These are phyloP conservation scores for Umbelopsis vinacea DNA, from an alignment of 192 early-diverging fungal species.

Conservation along the genomic window DNA sequence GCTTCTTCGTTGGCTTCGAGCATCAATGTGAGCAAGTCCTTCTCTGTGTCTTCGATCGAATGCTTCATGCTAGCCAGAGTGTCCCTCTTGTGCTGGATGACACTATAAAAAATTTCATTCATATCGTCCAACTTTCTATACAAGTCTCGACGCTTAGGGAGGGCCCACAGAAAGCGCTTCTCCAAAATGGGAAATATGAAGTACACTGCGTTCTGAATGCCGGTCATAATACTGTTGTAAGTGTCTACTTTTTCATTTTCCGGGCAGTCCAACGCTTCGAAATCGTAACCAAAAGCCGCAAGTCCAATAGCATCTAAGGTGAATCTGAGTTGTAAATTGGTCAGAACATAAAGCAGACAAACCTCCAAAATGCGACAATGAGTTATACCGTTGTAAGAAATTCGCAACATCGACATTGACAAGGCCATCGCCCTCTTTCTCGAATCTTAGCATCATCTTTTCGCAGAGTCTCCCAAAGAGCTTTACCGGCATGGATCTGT, in stretches of 20 bases:
- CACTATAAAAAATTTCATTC: conserved; percentile 11
- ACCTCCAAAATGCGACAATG: too few relatives aligned
- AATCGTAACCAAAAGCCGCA: conserved; percentile 39
- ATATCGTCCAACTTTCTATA: conserved; percentile 23
- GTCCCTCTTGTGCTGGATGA: conserved; percentile 32
- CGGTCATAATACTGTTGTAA: conserved; percentile 4
- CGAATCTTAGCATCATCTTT: conserved; percentile 21
- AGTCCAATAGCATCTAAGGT: conserved; percentile 38
- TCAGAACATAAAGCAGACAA: too few relatives aligned
- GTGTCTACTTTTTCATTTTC: conserved; percentile 17
- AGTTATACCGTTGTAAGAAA: not conserved
- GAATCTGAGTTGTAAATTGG: not conserved
- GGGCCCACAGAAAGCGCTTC: conserved; percentile 8
- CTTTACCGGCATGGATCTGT: conserved; percentile 31
- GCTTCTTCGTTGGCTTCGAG: conserved; percentile 24
- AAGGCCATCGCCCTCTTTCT: not conserved
- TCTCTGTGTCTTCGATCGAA: conserved; percentile 30
- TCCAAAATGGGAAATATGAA: conserved; percentile 30
- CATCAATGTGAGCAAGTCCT: conserved; percentile 38
- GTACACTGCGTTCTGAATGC: not conserved
- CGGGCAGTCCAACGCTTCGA: conserved; percentile 21
- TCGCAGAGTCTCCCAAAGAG: conserved; percentile 26
- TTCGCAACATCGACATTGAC: not conserved
- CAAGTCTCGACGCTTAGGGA: conserved; percentile 12
- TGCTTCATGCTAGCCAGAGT: not conserved